phyloP scores from a whole-genome alignment of 2,329 filamentous ascomycete species.

The Diaporthe citri region DNA sequence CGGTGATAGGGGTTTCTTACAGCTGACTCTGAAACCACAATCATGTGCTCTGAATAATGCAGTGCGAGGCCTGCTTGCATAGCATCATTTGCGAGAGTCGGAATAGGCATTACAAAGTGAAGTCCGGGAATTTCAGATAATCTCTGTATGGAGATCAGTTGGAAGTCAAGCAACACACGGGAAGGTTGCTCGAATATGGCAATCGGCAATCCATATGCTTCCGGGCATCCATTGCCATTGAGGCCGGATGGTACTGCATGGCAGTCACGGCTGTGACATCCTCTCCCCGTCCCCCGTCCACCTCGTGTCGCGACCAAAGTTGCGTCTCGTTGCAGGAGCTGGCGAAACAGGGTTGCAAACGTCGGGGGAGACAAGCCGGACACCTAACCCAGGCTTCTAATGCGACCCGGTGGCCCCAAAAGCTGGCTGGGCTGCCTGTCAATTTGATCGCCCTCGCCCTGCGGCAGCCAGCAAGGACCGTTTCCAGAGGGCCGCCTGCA shows the following conservation, averaged over 20 bases:
- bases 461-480: slow-evolving; percentile 20
- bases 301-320: not conserved
- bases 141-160: slow-evolving; percentile 7
- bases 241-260: slow-evolving; percentile 15
- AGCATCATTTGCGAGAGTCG: not conserved
- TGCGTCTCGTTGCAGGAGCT: slow-evolving; percentile 20
- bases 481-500: slow-evolving; percentile 34
- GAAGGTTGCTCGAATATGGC: not conserved
- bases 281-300: not conserved
- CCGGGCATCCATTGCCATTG: not conserved
- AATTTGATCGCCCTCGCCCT: slow-evolving; percentile 22
- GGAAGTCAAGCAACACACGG: not conserved
- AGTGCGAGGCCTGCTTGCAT: not conserved
- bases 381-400: slow-evolving; percentile 34
- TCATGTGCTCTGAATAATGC: slow-evolving; percentile 18
- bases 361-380: slow-evolving; percentile 36
- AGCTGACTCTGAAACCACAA: slow-evolving; percentile 25
- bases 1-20: not conserved
- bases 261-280: slow-evolving; percentile 17
- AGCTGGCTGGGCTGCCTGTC: slow-evolving; percentile 19
- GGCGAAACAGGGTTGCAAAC: slow-evolving; percentile 27
- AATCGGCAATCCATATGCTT: slow-evolving; percentile 12
- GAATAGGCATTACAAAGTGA: not conserved
- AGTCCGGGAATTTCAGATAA: slow-evolving; percentile 12
- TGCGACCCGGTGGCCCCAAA: slow-evolving; percentile 24